Evolutionary conservation across 1,139 yeast species (phyloP).

Genomic region (Suhomyces maxii): DNA sequence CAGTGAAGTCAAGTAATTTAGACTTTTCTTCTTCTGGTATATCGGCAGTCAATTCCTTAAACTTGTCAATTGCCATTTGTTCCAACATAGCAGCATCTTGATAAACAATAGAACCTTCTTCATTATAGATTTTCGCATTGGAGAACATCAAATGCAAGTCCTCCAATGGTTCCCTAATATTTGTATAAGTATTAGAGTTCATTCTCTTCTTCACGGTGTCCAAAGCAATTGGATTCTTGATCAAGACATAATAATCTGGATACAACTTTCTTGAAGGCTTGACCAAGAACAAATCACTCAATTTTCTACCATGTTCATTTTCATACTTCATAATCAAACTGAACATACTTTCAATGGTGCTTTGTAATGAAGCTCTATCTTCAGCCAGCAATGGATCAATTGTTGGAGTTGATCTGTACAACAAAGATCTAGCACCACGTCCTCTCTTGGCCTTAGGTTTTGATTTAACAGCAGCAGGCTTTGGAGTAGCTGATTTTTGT

Average conservation of each 20-base stretch:
- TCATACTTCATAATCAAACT: constrained; percentile 44
- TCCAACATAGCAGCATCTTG: constrained; percentile 75
- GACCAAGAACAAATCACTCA: constrained; percentile 63
- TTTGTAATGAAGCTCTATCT: constrained; percentile 44
- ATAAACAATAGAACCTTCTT: constrained; percentile 82
- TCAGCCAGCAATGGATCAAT: constrained; percentile 42
- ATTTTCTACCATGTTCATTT: constrained; percentile 43
- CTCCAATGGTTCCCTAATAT: constrained; percentile 60
- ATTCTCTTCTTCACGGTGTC: constrained; percentile 66
- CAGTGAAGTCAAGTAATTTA: constrained; percentile 43
- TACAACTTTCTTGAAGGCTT: constrained; percentile 73
- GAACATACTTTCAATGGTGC: constrained; percentile 43
- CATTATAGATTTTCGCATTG: constrained; percentile 86
- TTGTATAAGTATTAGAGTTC: constrained; percentile 50
- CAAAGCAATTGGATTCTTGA: constrained; percentile 79
- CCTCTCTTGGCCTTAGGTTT: constrained; percentile 14
- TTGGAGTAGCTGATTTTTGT: constrained; percentile 33
- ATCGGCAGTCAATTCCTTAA: constrained; percentile 26
- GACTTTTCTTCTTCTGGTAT: constrained; percentile 28
- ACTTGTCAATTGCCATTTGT: constrained; percentile 39
- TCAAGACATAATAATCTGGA: constrained; percentile 84
- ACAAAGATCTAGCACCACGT: constrained; percentile 23
- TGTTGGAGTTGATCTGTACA: constrained; percentile 39
- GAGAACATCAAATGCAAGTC: constrained; percentile 77
- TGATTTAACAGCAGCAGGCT: constrained; percentile 16